Evolutionary conservation across 1,284 basidiomycete species (phyloP).

Genomic region (Sporisorium exsertum): DNA sequence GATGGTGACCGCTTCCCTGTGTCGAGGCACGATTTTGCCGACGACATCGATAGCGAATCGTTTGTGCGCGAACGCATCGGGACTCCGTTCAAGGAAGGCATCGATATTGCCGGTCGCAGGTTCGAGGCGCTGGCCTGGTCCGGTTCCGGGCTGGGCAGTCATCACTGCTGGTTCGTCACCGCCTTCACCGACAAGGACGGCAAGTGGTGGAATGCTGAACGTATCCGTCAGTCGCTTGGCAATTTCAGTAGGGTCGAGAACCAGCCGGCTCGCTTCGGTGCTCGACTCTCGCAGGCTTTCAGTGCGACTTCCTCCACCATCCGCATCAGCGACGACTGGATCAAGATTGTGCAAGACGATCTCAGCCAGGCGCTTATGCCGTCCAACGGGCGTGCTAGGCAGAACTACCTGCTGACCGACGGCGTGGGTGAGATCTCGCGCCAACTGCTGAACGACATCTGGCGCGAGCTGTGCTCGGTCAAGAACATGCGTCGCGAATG

Average conservation of each 20-base stretch:
- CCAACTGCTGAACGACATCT: slow-evolving; percentile 25
- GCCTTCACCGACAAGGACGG: slow-evolving; percentile 33
- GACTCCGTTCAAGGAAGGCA: slow-evolving; percentile 27
- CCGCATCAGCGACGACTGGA: slow-evolving; percentile 24
- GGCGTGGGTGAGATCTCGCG: slow-evolving; percentile 39
- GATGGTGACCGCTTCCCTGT: slow-evolving; percentile 42
- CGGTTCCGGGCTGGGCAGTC: slow-evolving; percentile 28
- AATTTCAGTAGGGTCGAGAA: slow-evolving; percentile 23
- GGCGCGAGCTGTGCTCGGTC: slow-evolving; percentile 27
- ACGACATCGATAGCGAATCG: slow-evolving; percentile 34
- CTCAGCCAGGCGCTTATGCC: slow-evolving; percentile 14
- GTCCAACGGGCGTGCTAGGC: neutral
- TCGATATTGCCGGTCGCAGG: slow-evolving; percentile 28
- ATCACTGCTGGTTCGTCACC: slow-evolving; percentile 42
- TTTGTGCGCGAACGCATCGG: slow-evolving; percentile 40
- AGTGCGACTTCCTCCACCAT: slow-evolving; percentile 41
- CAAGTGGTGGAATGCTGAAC: slow-evolving; percentile 30
- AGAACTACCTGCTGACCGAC: slow-evolving; percentile 30
- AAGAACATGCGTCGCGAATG: slow-evolving; percentile 29
- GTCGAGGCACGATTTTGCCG: slow-evolving; percentile 24
- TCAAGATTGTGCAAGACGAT: slow-evolving; percentile 29
- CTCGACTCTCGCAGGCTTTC: slow-evolving; percentile 39
- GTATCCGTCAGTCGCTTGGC: slow-evolving; percentile 31
- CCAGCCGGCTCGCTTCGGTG: slow-evolving; percentile 32
- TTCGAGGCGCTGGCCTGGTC: slow-evolving; percentile 44